Evolutionary conservation across 768 basidiomycete species (phyloP).

Genomic region (Trametes gibbosa): DNA sequence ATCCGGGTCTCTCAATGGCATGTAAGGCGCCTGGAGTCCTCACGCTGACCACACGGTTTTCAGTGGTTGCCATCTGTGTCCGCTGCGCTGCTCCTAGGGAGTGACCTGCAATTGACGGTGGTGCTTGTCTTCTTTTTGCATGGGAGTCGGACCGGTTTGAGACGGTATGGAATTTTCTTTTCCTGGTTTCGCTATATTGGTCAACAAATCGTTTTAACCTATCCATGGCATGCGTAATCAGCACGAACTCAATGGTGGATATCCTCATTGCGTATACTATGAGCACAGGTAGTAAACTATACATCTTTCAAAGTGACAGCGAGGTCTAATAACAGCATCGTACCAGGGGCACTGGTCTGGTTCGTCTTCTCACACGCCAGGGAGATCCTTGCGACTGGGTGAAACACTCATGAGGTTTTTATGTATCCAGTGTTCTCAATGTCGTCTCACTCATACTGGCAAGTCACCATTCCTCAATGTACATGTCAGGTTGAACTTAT

Average conservation of each 20-base stretch:
- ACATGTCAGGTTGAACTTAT: background rate
- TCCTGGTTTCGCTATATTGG: background rate
- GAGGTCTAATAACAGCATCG: background rate
- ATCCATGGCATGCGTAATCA: background rate
- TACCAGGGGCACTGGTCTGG: background rate
- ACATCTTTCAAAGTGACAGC: background rate
- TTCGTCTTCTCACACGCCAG: background rate
- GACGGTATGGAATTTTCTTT: background rate
- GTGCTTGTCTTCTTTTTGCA: background rate
- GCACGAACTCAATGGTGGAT: background rate
- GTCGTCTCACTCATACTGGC: background rate
- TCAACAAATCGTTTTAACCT: background rate
- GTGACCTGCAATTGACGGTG: background rate
- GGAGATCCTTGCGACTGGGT: background rate
- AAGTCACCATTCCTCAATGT: background rate
- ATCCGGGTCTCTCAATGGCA: background rate
- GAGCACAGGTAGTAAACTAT: background rate
- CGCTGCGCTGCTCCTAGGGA: background rate
- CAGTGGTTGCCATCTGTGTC: background rate
- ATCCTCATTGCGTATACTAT: background rate
- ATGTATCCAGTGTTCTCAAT: background rate
- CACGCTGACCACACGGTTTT: background rate
- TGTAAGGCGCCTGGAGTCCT: background rate
- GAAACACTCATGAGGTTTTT: background rate
- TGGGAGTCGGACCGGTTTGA: background rate